A percentile compares a stretch with the other conserved stretches of the same genome.
Evolutionary conservation across 108 stramenopile species (phyloP).

Genomic region (Cylindrotheca closterium): DNA sequence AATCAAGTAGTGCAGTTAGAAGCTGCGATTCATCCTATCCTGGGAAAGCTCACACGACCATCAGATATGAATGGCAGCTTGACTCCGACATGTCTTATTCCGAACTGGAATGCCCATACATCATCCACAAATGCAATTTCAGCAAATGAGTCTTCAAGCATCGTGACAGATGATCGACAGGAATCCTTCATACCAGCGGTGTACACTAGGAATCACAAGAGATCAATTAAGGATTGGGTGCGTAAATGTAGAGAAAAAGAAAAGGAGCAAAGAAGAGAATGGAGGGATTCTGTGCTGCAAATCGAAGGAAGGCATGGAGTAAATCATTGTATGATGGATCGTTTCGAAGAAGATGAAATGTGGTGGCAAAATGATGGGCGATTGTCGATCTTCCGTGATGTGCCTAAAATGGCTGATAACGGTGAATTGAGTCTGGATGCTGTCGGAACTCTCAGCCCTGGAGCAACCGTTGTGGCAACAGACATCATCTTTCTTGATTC

Average conservation of each 20-base stretch:
- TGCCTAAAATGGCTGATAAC: conserved; percentile 27
- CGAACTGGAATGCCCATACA: neutral
- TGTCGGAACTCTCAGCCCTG: conserved; percentile 50
- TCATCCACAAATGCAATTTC: neutral
- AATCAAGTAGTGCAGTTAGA: neutral
- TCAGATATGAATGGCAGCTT: neutral
- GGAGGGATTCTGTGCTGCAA: conserved; percentile 13
- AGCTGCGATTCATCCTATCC: neutral
- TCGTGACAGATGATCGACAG: neutral
- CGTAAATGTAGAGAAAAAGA: conserved; percentile 20
- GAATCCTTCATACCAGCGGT: neutral
- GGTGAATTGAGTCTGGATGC: conserved; percentile 6
- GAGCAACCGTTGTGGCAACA: conserved; percentile 46
- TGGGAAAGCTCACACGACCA: neutral
- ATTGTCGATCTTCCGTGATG: conserved; percentile 35
- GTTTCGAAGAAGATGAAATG: neutral
- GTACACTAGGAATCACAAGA: neutral
- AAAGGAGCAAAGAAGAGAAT: conserved; percentile 20
- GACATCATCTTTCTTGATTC: conserved; percentile 43
- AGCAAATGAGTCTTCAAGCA: neutral
- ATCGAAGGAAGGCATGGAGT: neutral
- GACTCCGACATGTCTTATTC: neutral
- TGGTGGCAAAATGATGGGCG: conserved; percentile 48
- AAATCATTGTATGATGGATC: neutral
- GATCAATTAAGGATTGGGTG: conserved; percentile 22